Base-by-base conservation (phyloP, 768 basidiomycete species). In the Phylloporus sp. region DNA sequence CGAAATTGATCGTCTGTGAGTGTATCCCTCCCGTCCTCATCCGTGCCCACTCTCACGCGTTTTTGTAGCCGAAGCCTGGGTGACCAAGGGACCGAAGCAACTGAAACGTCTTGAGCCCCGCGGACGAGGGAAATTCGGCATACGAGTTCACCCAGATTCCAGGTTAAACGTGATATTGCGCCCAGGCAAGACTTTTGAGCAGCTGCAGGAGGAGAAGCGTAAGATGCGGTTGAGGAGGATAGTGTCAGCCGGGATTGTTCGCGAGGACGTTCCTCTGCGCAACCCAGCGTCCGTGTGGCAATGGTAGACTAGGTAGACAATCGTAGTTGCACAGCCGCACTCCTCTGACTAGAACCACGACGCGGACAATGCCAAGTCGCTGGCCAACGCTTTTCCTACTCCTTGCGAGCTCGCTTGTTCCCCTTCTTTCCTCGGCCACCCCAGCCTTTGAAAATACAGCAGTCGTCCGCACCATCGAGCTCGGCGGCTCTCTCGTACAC, bases 21-120 rank as follows among this genome's bases (percentile, higher is more conserved):
- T 79, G 7, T 43, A 50, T 24, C 24, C 31, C 9, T 10, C 24
- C 32, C 10, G 28, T 29, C 17, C 33, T 5, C 9, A 2, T 22
- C 9, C 24, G 18, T n/a, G n/a, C n/a, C n/a, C n/a, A 15, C 38
- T 34, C 34, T 42, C 42, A 13, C 41, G 36, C 22, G 17, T 49
- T 18, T 42, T 42, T 36, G 31, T 56, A 96, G 93, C 90, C 36
- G 86, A 96, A 67, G 80, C 93, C 18, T 99, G 93, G 95, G 92
- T 96, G 14, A 85, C 80, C 38, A 97, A 98, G 65, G 92, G 86
- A 6, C 72, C 73, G 7, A 79, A 75, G 31, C 68, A 71, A 20
- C 69, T 78, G 31, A 82, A 79, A 50, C 79, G 84, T 43, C 55
- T 91, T 17, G 91, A 96, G 55, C 80, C 86, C 48, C 84, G 82